A percentile compares a stretch with the other conserved stretches of the same genome.
These are phyloP conservation scores for Auriscalpium microsporum DNA, from an alignment of 768 basidiomycete genomes.

Conservation along the genomic window DNA sequence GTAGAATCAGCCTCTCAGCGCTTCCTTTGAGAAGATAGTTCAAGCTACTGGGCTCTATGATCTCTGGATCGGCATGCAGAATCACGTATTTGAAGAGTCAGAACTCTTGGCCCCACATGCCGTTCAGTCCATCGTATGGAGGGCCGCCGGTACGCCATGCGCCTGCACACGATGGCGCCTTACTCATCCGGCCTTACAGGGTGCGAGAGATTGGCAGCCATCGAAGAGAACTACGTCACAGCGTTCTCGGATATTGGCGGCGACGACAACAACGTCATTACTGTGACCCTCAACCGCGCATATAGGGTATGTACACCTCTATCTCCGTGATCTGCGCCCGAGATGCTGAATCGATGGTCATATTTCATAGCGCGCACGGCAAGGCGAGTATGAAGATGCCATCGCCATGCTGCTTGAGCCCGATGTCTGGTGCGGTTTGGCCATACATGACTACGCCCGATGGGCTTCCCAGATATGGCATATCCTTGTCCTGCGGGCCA, in stretches of 20 bases:
- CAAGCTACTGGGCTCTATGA: constrained; percentile 65
- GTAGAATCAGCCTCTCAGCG: constrained; percentile 17
- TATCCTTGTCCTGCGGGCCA: constrained; percentile 56
- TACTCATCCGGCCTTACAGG: constrained; percentile 34
- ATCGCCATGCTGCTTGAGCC: constrained; percentile 59
- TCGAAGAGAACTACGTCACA: constrained; percentile 64
- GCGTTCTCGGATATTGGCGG: constrained; percentile 53
- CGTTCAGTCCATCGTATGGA: constrained; percentile 69
- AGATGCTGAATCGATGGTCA: background rate
- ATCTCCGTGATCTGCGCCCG: background rate
- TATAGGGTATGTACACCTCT: constrained; percentile 39
- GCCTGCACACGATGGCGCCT: background rate
- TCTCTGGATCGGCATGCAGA: constrained; percentile 57
- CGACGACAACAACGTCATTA: constrained; percentile 54
- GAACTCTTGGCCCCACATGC: constrained; percentile 70
- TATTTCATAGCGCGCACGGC: constrained; percentile 47
- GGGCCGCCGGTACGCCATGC: constrained; percentile 44
- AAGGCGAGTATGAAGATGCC: constrained; percentile 57
- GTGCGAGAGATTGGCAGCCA: constrained; percentile 50
- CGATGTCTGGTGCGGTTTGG: constrained; percentile 60
- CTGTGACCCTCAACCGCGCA: constrained; percentile 55
- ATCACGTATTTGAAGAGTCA: constrained; percentile 37
- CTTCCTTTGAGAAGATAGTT: constrained; percentile 58
- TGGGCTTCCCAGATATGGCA: constrained; percentile 81
- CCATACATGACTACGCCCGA: constrained; percentile 51